A percentile compares a stretch with the other conserved stretches of the same genome.
Conservation (phyloP, 352 stramenopile genomes). For the Phytophthora cactorum region DNA sequence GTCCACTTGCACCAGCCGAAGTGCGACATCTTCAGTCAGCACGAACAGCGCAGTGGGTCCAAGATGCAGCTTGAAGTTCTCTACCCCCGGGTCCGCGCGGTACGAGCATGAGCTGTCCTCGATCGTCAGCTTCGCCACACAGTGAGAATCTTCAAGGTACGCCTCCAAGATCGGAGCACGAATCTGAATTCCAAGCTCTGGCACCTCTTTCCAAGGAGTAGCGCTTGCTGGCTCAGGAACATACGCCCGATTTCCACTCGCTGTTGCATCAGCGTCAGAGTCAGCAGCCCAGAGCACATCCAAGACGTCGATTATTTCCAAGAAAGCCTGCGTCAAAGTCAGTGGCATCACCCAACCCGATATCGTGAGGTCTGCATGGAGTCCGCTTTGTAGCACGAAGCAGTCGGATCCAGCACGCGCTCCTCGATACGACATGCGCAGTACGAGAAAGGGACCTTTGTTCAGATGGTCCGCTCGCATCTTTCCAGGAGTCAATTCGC, state of each 20-base stretch:
- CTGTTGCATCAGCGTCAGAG: constrained; percentile 15
- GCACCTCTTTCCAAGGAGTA: constrained; percentile 63
- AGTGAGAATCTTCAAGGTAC: constrained; percentile 89
- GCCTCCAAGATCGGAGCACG: constrained; percentile 82
- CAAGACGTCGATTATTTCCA: constrained; percentile 77
- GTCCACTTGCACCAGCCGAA: constrained; percentile 85
- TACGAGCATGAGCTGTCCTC: constrained; percentile 81
- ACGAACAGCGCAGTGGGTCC: constrained; percentile 85
- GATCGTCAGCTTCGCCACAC: constrained; percentile 85
- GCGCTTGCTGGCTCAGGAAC: constrained; percentile 12
- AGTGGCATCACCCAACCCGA: constrained; percentile 84
- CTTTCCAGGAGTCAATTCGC: constrained; percentile 67
- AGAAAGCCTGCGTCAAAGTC: constrained; percentile 70
- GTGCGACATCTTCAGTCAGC: constrained; percentile 85
- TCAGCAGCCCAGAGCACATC: constrained; percentile 67
- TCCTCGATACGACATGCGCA: constrained; percentile 76
- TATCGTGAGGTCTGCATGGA: constrained; percentile 70
- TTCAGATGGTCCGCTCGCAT: constrained; percentile 72
- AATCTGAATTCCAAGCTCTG: constrained; percentile 75
- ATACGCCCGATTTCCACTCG: constrained; percentile 27
- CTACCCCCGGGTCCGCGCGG: constrained; percentile 59
- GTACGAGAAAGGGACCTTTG: constrained; percentile 55
- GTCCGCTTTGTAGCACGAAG: constrained; percentile 68
- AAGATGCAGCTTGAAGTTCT: constrained; percentile 75
- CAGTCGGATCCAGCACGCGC: constrained; percentile 40